Base-by-base conservation (phyloP, 805 yeast genomes). In the Metschnikowia baotianmanensis region DNA sequence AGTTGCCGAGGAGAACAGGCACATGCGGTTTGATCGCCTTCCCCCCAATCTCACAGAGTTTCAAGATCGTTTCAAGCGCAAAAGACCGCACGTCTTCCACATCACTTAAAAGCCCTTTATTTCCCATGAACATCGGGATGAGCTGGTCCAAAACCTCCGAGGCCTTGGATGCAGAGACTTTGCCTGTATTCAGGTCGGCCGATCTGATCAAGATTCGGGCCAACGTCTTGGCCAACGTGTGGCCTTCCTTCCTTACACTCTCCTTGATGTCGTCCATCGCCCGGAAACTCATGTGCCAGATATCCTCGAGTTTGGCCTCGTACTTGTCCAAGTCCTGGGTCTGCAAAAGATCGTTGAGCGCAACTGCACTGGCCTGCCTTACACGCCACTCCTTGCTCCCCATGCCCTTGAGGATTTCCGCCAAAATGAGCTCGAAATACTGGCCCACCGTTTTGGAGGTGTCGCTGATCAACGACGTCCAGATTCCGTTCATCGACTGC, bases 251-350 rank as follows among this genome's bases (percentile, higher is more conserved):
- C 36, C 97, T 72, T 3, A 93, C 96, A 63, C 95, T 85, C 26
- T 87, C 96, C 60, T 93, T 93, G 44, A 91, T 87, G 65, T 91
- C 98, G 64, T 91, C 99, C 76, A 91, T 77, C 0, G 79, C 77
- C 55, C 99, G 75, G 65, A 91, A 90, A 35, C 90, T 82, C 85
- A 86, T 82, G 5, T 74, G 70, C 97, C 97, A 91, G 23, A 91
- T 78, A 5, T 78, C 80, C 43, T 85, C 83, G 44, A 84, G 54
- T 8, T 65, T 55, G 9, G 56, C 48, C 26, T 77, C 77, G 51
- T 82, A 83, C 11, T 58, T 64, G 9, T 76, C 78, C 18, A 77
- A 52, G 0, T 81, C 72, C 19, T 75, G 70, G n/a, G 80, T 71
- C 46, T 81, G 84, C 11, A 93, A 61, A 15, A 91, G 61, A 48